These are phyloP conservation scores for Venturia asperata DNA, from an alignment of 2,329 filamentous ascomycete genomes.

Conservation along the genomic window DNA sequence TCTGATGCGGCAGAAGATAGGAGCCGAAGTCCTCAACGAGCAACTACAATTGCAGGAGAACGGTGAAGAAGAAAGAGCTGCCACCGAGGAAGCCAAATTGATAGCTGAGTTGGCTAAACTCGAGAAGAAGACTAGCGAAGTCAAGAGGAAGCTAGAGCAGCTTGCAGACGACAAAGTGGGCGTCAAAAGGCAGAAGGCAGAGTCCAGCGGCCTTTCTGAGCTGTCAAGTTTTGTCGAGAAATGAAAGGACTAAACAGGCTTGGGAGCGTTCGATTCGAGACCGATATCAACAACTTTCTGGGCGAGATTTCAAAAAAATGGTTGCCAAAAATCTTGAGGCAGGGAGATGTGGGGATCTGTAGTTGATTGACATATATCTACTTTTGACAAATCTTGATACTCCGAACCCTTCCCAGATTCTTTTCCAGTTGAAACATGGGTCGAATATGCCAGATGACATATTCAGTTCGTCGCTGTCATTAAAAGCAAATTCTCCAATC, in stretches of 20 bases:
- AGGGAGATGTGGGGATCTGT: not conserved
- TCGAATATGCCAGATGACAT: no score
- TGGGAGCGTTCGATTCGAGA: not conserved
- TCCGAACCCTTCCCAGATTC: no score
- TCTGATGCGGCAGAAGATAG: not conserved
- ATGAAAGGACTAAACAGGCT: not conserved
- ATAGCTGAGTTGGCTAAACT: not conserved
- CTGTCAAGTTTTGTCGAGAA: not conserved
- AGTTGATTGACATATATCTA: no score
- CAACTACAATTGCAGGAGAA: not conserved
- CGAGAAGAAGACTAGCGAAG: not conserved
- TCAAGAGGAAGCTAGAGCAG: not conserved
- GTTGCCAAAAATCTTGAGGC: not conserved
- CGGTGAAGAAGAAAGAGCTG: not conserved
- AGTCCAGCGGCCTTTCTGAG: not conserved
- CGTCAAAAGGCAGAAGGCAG: constrained; percentile 2
- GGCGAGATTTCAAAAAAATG: not conserved
- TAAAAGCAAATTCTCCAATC: no score
- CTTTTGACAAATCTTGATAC: no score
- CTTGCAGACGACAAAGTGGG: not conserved
- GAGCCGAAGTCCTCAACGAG: not conserved
- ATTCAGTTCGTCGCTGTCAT: no score
- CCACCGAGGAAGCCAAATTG: not conserved
- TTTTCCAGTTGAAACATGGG: no score
- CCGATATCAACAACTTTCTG: not conserved